Evolutionary conservation across 176 grass and related monocot genomes (phyloP).

Genomic region (Zizania latifolia): DNA sequence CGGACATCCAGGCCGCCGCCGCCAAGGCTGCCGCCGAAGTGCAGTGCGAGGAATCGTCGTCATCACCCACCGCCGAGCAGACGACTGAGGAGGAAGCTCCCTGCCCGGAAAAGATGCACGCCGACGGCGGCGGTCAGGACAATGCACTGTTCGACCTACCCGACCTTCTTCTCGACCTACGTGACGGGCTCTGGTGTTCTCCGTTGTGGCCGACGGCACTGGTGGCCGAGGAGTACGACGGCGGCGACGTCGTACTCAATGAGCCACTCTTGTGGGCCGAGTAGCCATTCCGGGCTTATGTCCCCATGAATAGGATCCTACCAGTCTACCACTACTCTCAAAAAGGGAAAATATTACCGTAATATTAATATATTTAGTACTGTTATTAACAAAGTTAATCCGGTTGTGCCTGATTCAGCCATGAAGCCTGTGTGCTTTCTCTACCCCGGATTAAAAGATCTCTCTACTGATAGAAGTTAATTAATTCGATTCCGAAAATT

Average conservation of each 20-base stretch:
- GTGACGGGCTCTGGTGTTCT: conserved; percentile 46
- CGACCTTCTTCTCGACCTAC: conserved; percentile 51
- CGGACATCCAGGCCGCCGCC: conserved; percentile 53
- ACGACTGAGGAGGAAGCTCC: neutral
- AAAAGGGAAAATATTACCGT: neutral
- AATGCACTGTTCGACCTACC: conserved; percentile 49
- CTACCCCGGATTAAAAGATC: neutral
- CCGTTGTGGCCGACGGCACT: conserved; percentile 26
- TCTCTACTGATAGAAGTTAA: neutral
- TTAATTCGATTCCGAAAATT: neutral
- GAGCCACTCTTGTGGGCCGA: conserved; percentile 47
- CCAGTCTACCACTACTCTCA: neutral
- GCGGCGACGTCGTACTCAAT: conserved; percentile 20
- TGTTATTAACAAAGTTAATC: neutral
- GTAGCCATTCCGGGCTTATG: conserved; percentile 9
- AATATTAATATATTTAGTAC: neutral
- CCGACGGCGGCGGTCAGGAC: neutral
- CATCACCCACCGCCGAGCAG: neutral
- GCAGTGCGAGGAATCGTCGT: conserved; percentile 21
- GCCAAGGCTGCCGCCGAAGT: neutral
- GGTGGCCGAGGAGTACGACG: conserved; percentile 44
- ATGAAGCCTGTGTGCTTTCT: conserved; percentile 12
- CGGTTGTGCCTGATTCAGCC: conserved; percentile 1
- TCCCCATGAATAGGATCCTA: neutral
- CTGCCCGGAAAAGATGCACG: neutral